Percentiles rank a stretch among this genome's conserved stretches.
phyloP scores from a whole-genome alignment of 495 filamentous ascomycete species.

The Xylaria curta region DNA sequence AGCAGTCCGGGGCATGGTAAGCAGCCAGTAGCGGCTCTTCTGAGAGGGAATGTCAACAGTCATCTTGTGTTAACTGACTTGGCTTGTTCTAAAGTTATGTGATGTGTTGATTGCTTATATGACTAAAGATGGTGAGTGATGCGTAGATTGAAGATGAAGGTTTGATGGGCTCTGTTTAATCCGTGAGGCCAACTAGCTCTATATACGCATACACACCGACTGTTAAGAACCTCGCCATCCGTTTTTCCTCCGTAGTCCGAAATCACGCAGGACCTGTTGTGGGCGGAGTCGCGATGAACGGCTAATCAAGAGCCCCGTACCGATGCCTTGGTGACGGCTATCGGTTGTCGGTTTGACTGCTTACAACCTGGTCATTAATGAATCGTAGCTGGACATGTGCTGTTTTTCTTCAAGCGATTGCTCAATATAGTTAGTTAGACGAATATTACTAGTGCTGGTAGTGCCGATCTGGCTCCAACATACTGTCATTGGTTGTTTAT shows the following conservation, averaged over 20 bases:
- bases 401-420: background rate
- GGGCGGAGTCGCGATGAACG: background rate
- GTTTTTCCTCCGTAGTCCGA: constrained; percentile 1
- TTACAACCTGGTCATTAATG: background rate
- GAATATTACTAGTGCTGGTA: background rate
- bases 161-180: background rate
- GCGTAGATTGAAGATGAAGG: background rate
- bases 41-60: constrained; percentile 10
- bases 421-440: background rate
- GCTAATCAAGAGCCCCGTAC: background rate
- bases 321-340: background rate
- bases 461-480: background rate
- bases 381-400: background rate
- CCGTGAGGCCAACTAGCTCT: background rate
- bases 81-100: background rate
- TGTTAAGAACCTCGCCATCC: background rate
- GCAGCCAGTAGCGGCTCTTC: constrained; percentile 29
- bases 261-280: background rate
- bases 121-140: background rate
- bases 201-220: constrained; percentile 19
- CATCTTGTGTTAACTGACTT: constrained; percentile 13
- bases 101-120: background rate
- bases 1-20: constrained; percentile 52
- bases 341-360: constrained; percentile 10
- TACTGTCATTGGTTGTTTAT: background rate